These are phyloP conservation scores for Suhomyces terraborum DNA, from an alignment of 1,139 yeast species.

Conservation along the genomic window DNA sequence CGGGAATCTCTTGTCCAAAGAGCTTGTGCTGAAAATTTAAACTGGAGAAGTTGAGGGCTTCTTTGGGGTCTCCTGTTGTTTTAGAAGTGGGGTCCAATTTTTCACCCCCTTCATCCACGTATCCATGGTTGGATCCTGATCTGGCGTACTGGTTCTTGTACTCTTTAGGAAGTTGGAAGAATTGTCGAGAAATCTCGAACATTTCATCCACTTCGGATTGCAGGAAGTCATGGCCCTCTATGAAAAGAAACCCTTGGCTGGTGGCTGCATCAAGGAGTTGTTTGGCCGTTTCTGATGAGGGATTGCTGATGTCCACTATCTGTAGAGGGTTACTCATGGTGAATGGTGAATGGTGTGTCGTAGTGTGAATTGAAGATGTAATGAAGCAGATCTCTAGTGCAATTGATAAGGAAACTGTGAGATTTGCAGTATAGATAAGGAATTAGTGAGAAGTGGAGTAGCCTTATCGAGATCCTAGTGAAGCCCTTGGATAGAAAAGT, in stretches of 20 bases:
- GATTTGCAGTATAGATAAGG: too few species aligned
- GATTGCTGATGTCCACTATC: conserved; percentile 56
- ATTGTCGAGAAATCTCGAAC: conserved; percentile 55
- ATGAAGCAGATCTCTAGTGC: too few species aligned
- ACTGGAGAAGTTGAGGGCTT: conserved; percentile 50
- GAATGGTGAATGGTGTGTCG: too few species aligned
- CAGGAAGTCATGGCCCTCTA: conserved; percentile 71
- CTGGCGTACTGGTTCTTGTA: conserved; percentile 53
- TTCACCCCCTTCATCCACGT: conserved; percentile 61
- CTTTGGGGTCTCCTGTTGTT: conserved; percentile 62
- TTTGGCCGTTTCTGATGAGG: conserved; percentile 47
- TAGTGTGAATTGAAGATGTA: too few species aligned
- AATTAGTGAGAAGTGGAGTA: too few species aligned
- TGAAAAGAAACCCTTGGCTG: conserved; percentile 68
- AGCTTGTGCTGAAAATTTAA: conserved; percentile 45
- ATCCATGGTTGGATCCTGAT: conserved; percentile 59
- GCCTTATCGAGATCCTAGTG: too few species aligned
- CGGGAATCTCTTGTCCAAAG: conserved; percentile 40
- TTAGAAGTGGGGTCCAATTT: conserved; percentile 55
- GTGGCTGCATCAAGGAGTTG: conserved; percentile 64
- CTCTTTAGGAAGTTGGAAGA: conserved; percentile 53
- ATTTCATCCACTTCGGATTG: conserved; percentile 57
- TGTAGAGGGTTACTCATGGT: conserved; percentile 41
- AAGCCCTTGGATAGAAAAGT: too few species aligned
- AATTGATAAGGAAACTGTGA: too few species aligned